These are phyloP conservation scores for Aspergillus ellipticus DNA, from an alignment of 495 filamentous ascomycete species.

Conservation along the genomic window DNA sequence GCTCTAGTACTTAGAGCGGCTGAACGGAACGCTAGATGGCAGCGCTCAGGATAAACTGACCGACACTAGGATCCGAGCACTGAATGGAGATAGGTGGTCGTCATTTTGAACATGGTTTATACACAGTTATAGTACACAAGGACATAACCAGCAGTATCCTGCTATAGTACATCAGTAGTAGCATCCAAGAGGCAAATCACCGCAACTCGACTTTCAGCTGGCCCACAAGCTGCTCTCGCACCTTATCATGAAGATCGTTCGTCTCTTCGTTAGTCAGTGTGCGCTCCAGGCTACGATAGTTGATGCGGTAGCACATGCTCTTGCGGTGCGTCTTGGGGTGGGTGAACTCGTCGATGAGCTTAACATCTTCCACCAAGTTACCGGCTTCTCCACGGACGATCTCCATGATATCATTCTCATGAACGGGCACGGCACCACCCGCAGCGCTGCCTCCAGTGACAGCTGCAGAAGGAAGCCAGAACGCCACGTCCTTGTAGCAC, in stretches of 20 bases:
- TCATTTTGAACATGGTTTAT: not conserved
- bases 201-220: constrained; percentile 79
- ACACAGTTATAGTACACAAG: not conserved
- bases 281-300: constrained; percentile 83
- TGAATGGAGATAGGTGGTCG: not conserved
- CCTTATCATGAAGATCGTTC: constrained; percentile 68
- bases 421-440: constrained; percentile 56
- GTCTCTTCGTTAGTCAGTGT: constrained; percentile 79
- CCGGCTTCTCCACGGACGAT: constrained; percentile 75
- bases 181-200: too few relatives aligned
- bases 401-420: constrained; percentile 98
- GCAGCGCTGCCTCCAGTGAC: constrained; percentile 45
- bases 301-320: constrained; percentile 89
- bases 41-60: not conserved
- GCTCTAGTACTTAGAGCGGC: not conserved
- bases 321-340: constrained; percentile 81
- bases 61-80: not conserved
- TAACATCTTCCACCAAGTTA: constrained; percentile 83
- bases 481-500: constrained; percentile 87
- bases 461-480: constrained; percentile 69
- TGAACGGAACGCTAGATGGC: not conserved
- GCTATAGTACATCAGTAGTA: constrained; percentile 6
- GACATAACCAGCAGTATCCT: constrained; percentile 8
- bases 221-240: constrained; percentile 58
- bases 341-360: constrained; percentile 74